phyloP scores from a whole-genome alignment of 768 basidiomycete genomes.

The Kondoa malvinella region DNA sequence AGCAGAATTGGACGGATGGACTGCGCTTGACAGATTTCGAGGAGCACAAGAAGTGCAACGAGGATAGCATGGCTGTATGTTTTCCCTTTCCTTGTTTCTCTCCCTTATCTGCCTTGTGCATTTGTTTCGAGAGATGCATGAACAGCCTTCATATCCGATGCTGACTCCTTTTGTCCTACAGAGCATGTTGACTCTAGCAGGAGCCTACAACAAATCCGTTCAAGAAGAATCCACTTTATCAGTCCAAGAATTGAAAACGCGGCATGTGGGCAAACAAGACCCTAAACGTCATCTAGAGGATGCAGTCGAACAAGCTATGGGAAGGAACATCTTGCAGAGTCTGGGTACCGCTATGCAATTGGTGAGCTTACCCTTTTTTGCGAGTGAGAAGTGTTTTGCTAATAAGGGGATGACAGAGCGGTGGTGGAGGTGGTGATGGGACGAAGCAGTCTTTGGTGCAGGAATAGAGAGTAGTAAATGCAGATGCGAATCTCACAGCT shows the following conservation, averaged over 20 bases:
- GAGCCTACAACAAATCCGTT: constrained; percentile 92
- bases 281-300: constrained; percentile 96
- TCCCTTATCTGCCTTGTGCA: constrained; percentile 25
- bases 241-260: constrained; percentile 80
- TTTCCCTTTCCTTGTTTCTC: too few relatives aligned
- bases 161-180: constrained; percentile 29
- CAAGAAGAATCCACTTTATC: constrained; percentile 95
- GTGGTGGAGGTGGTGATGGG: too few relatives aligned
- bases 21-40: constrained; percentile 80
- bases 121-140: constrained; percentile 14
- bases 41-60: constrained; percentile 68
- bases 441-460: too few relatives aligned
- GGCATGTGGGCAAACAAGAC: constrained; percentile 34
- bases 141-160: neutral
- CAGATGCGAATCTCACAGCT: too few relatives aligned
- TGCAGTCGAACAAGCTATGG: constrained; percentile 94
- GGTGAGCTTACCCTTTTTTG: too few relatives aligned
- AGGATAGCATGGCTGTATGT: constrained; percentile 81
- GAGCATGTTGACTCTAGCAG: constrained; percentile 84
- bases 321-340: constrained; percentile 27
- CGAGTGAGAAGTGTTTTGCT: too few relatives aligned
- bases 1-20: constrained; percentile 97
- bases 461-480: too few relatives aligned
- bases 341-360: neutral
- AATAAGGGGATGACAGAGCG: too few relatives aligned